Percentiles rank a stretch among this genome's conserved stretches.
Conservation (phyloP, 2,329 filamentous ascomycete species). For the Colletotrichum tofieldiae region DNA sequence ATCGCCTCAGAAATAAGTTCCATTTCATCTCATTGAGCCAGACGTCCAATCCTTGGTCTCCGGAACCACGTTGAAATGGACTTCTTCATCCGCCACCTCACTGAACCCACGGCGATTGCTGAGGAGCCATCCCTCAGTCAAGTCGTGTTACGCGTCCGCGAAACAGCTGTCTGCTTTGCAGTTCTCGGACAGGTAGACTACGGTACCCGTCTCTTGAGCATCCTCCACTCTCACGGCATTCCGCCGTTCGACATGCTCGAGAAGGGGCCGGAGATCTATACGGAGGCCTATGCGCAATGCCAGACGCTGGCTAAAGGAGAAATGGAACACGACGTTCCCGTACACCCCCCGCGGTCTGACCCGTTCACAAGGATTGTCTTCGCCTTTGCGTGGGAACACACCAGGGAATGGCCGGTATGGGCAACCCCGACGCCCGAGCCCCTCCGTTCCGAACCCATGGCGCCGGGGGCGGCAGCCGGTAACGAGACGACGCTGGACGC, state of each 20-base stretch:
- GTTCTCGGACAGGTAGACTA: not conserved
- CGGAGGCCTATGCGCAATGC: not conserved
- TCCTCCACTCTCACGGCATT: not conserved
- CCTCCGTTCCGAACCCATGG: not conserved
- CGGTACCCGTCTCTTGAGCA: constrained; percentile 14
- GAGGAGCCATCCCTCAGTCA: constrained; percentile 9
- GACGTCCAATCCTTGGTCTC: not conserved
- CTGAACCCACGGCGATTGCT: constrained; percentile 5
- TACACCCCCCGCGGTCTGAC: not conserved
- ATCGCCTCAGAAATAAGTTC: not conserved
- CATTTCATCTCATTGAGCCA: not conserved
- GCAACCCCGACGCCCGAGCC: not conserved
- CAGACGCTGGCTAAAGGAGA: constrained; percentile 2
- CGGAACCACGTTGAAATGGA: not conserved
- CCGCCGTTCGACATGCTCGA: constrained; percentile 16
- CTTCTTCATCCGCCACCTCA: constrained; percentile 27
- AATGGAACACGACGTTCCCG: not conserved
- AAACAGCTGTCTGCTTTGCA: constrained; percentile 4
- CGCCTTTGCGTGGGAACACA: constrained; percentile 11
- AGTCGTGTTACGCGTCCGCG: constrained; percentile 4
- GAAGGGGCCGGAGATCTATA: constrained; percentile 3
- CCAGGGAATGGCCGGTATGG: constrained; percentile 7
- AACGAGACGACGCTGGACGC: constrained; percentile 3
- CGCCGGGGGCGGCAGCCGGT: not conserved
- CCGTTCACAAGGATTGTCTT: constrained; percentile 16